These are phyloP conservation scores for Globisporangium yorkense DNA, from an alignment of 352 stramenopile species.

Conservation along the genomic window DNA sequence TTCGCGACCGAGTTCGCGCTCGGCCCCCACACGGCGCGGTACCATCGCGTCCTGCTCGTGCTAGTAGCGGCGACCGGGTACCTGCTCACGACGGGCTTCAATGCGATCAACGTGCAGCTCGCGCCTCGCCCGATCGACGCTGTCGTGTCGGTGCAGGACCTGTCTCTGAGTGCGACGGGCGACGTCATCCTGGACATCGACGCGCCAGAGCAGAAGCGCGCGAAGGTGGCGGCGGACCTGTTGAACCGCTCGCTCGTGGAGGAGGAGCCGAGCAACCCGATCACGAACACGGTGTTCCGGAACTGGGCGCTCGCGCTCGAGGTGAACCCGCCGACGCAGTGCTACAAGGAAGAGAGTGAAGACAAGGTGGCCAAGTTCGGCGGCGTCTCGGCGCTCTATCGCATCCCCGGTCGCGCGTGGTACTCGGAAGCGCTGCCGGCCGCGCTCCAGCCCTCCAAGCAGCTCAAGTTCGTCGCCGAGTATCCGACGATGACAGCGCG, in stretches of 20 bases:
- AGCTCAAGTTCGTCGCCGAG: background rate
- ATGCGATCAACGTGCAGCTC: conserved; percentile 23
- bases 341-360: background rate
- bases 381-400: background rate
- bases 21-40: background rate
- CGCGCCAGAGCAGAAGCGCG: background rate
- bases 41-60: conserved; percentile 5
- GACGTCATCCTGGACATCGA: background rate
- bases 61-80: conserved; percentile 9
- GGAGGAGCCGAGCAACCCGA: background rate
- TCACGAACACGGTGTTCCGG: conserved; percentile 3
- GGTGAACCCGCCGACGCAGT: background rate
- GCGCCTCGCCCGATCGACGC: background rate
- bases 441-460: background rate
- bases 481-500: background rate
- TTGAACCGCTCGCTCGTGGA: conserved; percentile 2
- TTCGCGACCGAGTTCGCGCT: conserved; percentile 5
- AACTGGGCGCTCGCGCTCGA: background rate
- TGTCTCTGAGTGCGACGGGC: background rate
- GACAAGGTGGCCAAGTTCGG: background rate
- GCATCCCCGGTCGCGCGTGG: conserved; percentile 1
- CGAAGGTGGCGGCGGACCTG: background rate
- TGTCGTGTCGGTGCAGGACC: background rate
- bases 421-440: background rate
- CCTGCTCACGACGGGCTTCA: conserved; percentile 19